A percentile compares a stretch with the other conserved stretches of the same genome.
Conservation (phyloP, 257 asterid genomes). For the Nicotiana noctiflora region DNA sequence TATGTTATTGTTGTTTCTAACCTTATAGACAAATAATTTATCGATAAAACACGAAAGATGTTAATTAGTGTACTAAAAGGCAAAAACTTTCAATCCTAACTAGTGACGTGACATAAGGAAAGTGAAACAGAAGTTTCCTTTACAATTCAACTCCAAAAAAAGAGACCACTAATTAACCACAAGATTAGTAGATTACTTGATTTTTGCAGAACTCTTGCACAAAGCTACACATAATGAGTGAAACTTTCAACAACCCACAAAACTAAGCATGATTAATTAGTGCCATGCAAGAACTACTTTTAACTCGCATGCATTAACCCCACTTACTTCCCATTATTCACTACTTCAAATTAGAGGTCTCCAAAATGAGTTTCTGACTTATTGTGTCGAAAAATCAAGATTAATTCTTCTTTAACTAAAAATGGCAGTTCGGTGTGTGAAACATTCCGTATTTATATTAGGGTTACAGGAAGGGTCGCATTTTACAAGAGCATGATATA, state of each 20-base stretch:
- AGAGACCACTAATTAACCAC: background rate
- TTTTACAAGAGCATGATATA: too few relatives aligned
- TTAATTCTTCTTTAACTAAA: background rate
- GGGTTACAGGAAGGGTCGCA: too few relatives aligned
- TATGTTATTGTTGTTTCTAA: too few relatives aligned
- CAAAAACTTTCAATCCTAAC: too few relatives aligned
- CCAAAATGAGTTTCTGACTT: background rate
- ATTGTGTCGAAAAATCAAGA: background rate
- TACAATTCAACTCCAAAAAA: background rate
- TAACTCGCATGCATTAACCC: slow-evolving; percentile 8
- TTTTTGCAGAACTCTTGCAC: background rate
- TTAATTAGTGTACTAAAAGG: background rate
- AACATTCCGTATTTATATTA: too few relatives aligned
- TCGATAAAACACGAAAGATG: background rate
- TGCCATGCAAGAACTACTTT: background rate
- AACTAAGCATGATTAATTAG: background rate
- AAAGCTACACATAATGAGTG: background rate
- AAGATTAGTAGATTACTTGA: too few relatives aligned
- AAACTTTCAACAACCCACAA: slow-evolving; percentile 5
- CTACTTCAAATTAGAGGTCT: background rate
- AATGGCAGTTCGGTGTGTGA: too few relatives aligned
- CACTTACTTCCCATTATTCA: slow-evolving; percentile 2
- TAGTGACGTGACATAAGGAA: too few relatives aligned
- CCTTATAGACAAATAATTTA: too few relatives aligned
- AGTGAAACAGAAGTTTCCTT: background rate